phyloP scores from a whole-genome alignment of 768 basidiomycete genomes.

The Podaxis sp. region DNA sequence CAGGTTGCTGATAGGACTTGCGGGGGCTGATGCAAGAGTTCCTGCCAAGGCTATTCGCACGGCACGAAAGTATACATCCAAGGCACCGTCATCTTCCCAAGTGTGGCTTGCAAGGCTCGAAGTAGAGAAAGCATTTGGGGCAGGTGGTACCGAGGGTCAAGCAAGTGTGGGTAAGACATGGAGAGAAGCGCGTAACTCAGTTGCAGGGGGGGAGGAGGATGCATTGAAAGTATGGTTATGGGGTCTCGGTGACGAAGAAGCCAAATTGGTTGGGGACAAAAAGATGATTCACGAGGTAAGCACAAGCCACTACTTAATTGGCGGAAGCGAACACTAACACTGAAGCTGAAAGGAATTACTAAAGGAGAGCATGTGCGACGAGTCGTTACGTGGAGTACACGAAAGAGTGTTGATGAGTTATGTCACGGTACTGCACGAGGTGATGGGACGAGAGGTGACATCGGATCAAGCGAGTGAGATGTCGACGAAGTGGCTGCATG shows the following conservation, averaged over 20 bases:
- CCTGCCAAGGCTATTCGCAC: slow-evolving; percentile 32
- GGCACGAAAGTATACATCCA: slow-evolving; percentile 43
- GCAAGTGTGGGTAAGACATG: slow-evolving; percentile 30
- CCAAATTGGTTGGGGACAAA: slow-evolving; percentile 15
- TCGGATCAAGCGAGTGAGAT: slow-evolving; percentile 25
- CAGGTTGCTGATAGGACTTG: slow-evolving; percentile 20
- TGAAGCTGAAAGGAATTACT: slow-evolving; percentile 33
- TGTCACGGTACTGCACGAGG: slow-evolving; percentile 28
- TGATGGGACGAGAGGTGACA: slow-evolving; percentile 13
- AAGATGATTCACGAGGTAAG: slow-evolving; percentile 30
- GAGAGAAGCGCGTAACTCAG: slow-evolving; percentile 38
- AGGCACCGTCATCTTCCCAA: slow-evolving; percentile 28
- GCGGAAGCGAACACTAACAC: slow-evolving; percentile 5
- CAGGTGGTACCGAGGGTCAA: slow-evolving; percentile 18
- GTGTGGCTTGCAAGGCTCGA: slow-evolving; percentile 54
- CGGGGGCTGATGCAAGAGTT: slow-evolving; percentile 3
- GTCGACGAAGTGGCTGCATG: slow-evolving; percentile 20
- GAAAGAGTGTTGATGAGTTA: slow-evolving; percentile 44
- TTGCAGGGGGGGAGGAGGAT: slow-evolving; percentile 25
- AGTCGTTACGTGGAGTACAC: slow-evolving; percentile 35
- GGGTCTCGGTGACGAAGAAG: slow-evolving; percentile 34
- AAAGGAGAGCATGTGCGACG: slow-evolving; percentile 41
- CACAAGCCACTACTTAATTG: not conserved
- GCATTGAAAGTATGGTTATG: slow-evolving; percentile 48
- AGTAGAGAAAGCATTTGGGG: slow-evolving; percentile 30